Conservation (phyloP, 352 stramenopile genomes). For the Globisporangium cystogenes region DNA sequence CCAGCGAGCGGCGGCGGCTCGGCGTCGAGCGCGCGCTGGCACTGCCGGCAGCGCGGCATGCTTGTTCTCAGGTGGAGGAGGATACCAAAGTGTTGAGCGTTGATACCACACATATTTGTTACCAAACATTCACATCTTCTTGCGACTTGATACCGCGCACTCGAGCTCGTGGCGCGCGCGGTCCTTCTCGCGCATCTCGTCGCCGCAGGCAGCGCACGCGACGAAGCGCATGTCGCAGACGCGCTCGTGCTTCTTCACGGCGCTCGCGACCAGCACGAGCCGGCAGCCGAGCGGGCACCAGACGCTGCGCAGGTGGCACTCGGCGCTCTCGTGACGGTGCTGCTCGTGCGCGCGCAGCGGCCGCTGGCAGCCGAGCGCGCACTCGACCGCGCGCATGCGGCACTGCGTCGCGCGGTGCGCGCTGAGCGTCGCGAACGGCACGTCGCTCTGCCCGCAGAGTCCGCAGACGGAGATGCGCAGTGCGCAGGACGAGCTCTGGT, state of each 20-base stretch:
- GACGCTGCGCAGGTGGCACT: constrained; percentile 53
- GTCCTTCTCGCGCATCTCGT: constrained; percentile 56
- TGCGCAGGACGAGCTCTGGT: constrained; percentile 28
- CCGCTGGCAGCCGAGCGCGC: constrained; percentile 41
- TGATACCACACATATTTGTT: too few species aligned
- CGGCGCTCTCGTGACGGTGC: constrained; percentile 46
- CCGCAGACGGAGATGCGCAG: constrained; percentile 46
- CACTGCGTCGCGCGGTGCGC: constrained; percentile 44
- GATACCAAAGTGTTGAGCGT: too few species aligned
- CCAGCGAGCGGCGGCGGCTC: constrained; percentile 27
- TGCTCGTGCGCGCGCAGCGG: constrained; percentile 49
- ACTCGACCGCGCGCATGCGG: constrained; percentile 53
- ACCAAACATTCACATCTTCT: not conserved
- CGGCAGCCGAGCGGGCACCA: constrained; percentile 67
- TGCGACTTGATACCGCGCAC: not conserved
- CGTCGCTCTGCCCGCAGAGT: constrained; percentile 38
- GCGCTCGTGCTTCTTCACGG: constrained; percentile 46
- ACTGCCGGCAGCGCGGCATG: constrained; percentile 26
- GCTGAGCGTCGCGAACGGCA: constrained; percentile 24
- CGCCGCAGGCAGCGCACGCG: constrained; percentile 45
- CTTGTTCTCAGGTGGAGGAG: constrained; percentile 2
- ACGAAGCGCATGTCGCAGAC: constrained; percentile 61
- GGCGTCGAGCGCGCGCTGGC: constrained; percentile 20
- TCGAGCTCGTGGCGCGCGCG: constrained; percentile 38
- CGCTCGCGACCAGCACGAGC: constrained; percentile 38